Percentiles rank a stretch among this genome's conserved stretches.
phyloP scores from a whole-genome alignment of 371 early-diverging fungal genomes.

The Actinomortierella ambigua region DNA sequence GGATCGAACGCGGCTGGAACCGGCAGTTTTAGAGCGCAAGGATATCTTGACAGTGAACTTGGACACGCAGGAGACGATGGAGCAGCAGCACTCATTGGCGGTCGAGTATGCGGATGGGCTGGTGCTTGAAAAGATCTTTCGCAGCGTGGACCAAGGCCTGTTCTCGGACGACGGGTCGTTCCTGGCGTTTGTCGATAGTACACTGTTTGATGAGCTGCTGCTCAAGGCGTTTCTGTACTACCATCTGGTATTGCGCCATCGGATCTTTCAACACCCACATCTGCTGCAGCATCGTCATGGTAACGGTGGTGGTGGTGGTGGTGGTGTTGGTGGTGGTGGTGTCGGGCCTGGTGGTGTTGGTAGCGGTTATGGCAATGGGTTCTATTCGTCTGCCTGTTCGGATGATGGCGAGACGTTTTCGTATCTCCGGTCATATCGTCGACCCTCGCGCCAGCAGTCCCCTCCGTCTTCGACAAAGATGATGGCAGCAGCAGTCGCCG shows the following conservation, averaged over 20 bases:
- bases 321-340: slow-evolving; percentile 7
- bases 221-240: slow-evolving; percentile 40
- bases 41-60: slow-evolving; percentile 26
- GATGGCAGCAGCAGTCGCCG: too few species aligned
- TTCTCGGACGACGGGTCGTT: slow-evolving; percentile 38
- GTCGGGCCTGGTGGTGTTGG: too few species aligned
- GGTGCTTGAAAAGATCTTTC: slow-evolving; percentile 31
- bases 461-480: too few species aligned
- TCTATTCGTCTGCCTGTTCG: slow-evolving; percentile 33
- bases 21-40: slow-evolving; percentile 21
- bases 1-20: slow-evolving; percentile 34
- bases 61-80: slow-evolving; percentile 31
- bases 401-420: slow-evolving; percentile 46
- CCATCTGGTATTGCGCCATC: slow-evolving; percentile 29
- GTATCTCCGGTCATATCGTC: background rate
- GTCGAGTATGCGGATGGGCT: slow-evolving; percentile 26
- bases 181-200: slow-evolving; percentile 33
- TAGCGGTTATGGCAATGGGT: slow-evolving; percentile 7
- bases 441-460: too few species aligned
- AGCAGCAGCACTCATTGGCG: slow-evolving; percentile 28
- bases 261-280: slow-evolving; percentile 24
- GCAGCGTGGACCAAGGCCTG: slow-evolving; percentile 12
- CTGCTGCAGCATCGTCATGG: slow-evolving; percentile 2
- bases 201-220: slow-evolving; percentile 23
- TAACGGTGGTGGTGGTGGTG: too few species aligned